Evolutionary conservation across 2,329 filamentous ascomycete species (phyloP).

Genomic region (Penicillium sp.): DNA sequence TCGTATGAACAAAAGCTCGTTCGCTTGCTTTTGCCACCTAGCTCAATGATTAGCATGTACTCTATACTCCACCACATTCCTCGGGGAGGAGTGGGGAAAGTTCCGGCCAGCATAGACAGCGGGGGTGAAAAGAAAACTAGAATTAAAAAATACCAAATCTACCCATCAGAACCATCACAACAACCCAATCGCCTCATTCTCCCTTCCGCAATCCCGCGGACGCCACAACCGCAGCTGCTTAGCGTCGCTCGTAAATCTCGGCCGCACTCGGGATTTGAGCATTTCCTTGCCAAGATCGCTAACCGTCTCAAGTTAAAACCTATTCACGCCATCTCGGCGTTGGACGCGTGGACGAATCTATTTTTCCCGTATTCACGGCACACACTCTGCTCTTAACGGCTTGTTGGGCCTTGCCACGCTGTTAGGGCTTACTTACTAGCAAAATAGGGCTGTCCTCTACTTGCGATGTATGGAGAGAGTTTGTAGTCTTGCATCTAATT

Average conservation of each 20-base stretch:
- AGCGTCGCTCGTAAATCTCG: neutral
- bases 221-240: constrained; percentile 19
- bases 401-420: neutral
- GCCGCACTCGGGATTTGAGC: neutral
- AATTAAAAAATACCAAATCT: too few species aligned
- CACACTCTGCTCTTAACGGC: neutral
- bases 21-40: constrained; percentile 12
- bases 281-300: constrained; percentile 13
- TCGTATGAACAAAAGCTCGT: too few species aligned
- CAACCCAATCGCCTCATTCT: constrained; percentile 20
- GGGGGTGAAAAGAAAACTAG: too few species aligned
- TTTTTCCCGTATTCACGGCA: neutral
- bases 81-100: too few species aligned
- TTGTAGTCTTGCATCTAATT: too few species aligned
- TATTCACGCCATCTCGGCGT: neutral
- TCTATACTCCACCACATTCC: neutral
- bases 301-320: neutral
- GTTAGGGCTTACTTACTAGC: constrained; percentile 17
- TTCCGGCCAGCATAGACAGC: neutral
- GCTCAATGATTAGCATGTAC: neutral
- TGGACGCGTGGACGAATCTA: neutral
- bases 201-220: constrained; percentile 6
- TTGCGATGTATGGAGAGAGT: neutral
- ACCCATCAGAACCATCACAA: neutral
- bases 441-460: too few species aligned